Evolutionary conservation across 139 green algal genomes (phyloP), one percentile per base, ranked within the genome.

Genomic region (Nannochloris sp.): DNA sequence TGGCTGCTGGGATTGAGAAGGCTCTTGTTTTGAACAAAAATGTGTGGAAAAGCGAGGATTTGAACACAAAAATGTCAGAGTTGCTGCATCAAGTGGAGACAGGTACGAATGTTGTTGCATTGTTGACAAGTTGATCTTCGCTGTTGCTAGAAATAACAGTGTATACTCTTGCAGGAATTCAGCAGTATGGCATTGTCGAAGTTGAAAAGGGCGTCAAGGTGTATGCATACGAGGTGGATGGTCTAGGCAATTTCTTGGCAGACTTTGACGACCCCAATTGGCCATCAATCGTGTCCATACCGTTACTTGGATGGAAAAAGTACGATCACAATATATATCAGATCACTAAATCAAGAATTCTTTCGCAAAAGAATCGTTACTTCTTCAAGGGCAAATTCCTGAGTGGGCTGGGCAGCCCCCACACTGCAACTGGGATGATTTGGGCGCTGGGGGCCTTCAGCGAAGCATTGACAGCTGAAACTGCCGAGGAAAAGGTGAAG

Each of bases 151-250:
- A 40, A 40, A 40, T 40, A 40, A 12, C 33, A 8, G 6, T 40
- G 33, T 40, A 10, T 40, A 40, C 11, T 1, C 11, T 40, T 13
- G 33, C 33, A 40, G 33, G 33, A 40, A 84, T 86, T 49, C 43
- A 79, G 6, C 23, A 61, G 57, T 63, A 67, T 17, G 79, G 74
- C 2, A 55, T 77, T 14, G 65, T 83, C 25, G 46, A 30, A 26
- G 26, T 53, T 25, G 65, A 58, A 6, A 55, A 40, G 10, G 61
- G 56, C 4, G 26, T 49, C 17, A 66, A 48, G 8, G 61, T 84
- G 20, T 86, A 86, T 63, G 80, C 75, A 6, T 87, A 84, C 43
- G 79, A 87, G 48, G 81, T 87, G 23, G 81, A 87, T 45, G 81
- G 81, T 3, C 56, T 79, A 12, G 79, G 73, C 43, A 55, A 63